Conservation (phyloP, 2,329 filamentous ascomycete genomes). For the Nemania serpens region DNA sequence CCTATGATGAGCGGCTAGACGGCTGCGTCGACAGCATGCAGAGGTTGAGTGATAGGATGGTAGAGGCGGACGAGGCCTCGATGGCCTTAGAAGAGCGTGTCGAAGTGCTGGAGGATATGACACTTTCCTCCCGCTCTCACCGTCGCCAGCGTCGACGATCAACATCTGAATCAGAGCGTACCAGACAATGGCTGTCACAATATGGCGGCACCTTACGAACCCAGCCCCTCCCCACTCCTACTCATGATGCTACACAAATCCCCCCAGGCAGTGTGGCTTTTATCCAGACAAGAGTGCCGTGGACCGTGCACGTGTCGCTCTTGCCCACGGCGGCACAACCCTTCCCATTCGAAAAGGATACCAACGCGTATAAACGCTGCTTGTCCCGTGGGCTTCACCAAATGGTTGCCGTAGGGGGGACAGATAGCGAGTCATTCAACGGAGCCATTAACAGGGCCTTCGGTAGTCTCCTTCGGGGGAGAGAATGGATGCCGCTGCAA, state of each 20-base stretch:
- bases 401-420: constrained; percentile 58
- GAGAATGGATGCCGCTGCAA: constrained; percentile 62
- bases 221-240: constrained; percentile 9
- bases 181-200: constrained; percentile 19
- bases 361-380: constrained; percentile 64
- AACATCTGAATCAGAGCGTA: constrained; percentile 36
- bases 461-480: constrained; percentile 52
- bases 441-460: constrained; percentile 56
- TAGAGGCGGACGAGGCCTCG: constrained; percentile 56
- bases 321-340: constrained; percentile 58
- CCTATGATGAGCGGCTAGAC: constrained; percentile 49
- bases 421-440: constrained; percentile 54
- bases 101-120: constrained; percentile 52
- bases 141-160: constrained; percentile 37
- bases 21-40: constrained; percentile 49
- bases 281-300: constrained; percentile 38
- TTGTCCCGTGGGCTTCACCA: constrained; percentile 64
- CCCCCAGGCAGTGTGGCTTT: background rate
- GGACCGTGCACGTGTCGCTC: constrained; percentile 65
- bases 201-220: constrained; percentile 20
- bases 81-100: constrained; percentile 60
- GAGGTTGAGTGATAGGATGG: constrained; percentile 52
- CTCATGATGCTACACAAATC: constrained; percentile 8
- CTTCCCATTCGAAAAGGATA: constrained; percentile 66
- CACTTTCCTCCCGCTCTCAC: constrained; percentile 34